A percentile compares a stretch with the other conserved stretches of the same genome.
Conservation (phyloP, 2,329 filamentous ascomycete species). For the Pseudocercospora eumusae region DNA sequence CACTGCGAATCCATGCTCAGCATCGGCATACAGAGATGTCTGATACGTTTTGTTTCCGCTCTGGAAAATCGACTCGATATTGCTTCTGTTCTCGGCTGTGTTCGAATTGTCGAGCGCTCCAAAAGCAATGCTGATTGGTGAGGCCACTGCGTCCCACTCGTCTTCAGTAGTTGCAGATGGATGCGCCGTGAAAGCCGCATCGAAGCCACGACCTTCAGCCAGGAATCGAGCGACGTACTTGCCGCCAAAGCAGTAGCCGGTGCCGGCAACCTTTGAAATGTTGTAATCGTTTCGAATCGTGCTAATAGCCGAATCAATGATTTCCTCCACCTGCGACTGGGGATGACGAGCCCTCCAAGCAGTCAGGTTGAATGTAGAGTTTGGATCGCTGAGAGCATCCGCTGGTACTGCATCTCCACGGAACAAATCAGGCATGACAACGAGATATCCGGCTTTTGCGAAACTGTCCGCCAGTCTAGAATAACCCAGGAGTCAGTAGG, state of each 20-base stretch:
- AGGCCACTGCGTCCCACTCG: conserved; percentile 66
- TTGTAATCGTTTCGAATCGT: conserved; percentile 56
- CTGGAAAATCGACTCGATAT: conserved; percentile 35
- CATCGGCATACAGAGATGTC: conserved; percentile 37
- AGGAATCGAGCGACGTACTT: conserved; percentile 72
- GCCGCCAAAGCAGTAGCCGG: conserved; percentile 75
- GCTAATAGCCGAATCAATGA: conserved; percentile 45
- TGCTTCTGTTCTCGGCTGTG: conserved; percentile 28
- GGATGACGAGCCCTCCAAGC: conserved; percentile 50
- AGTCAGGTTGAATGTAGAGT: conserved; percentile 45
- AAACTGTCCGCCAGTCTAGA: conserved; percentile 41
- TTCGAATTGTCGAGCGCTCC: conserved; percentile 24
- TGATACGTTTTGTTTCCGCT: conserved; percentile 39
- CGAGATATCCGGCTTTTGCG: conserved; percentile 37
- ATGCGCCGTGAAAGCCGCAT: conserved; percentile 69
- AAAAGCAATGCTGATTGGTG: conserved; percentile 65
- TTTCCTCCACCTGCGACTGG: conserved; percentile 48
- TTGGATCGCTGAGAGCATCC: conserved; percentile 29
- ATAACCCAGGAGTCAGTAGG: not conserved
- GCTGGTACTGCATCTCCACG: conserved; percentile 38
- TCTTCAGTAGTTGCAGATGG: conserved; percentile 67
- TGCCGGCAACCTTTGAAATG: conserved; percentile 61
- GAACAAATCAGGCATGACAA: conserved; percentile 42
- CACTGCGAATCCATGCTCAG: conserved; percentile 42
- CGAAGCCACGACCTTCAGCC: conserved; percentile 52